Conservation (phyloP, 139 green algal species). For the Coccomyxa sp. region DNA sequence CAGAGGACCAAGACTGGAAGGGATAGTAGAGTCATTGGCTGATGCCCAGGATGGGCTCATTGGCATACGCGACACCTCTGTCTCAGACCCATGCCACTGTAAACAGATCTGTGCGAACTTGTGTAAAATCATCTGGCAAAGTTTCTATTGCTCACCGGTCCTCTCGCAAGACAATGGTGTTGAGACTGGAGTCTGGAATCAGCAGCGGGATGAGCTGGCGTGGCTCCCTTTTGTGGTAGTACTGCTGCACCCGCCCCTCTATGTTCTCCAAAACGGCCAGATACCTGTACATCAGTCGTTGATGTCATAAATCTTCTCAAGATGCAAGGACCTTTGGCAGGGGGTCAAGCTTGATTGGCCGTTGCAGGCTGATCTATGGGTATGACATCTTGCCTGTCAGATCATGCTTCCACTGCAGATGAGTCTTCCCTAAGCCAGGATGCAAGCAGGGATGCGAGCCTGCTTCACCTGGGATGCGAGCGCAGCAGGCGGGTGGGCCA, state of each 20-base stretch:
- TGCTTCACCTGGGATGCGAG: not conserved
- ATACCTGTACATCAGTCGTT: not conserved
- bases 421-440: not conserved
- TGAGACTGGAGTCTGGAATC: not conserved
- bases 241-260: conserved; percentile 1
- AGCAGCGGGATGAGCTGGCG: not conserved
- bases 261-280: conserved; percentile 1
- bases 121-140: not conserved
- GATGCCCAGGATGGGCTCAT: not conserved
- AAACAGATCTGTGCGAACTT: not conserved
- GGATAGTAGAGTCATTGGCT: not conserved
- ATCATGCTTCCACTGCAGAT: not conserved
- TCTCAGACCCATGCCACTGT: not conserved
- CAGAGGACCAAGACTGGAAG: not conserved
- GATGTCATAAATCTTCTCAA: not conserved
- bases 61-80: not conserved
- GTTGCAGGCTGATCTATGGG: not conserved
- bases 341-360: not conserved
- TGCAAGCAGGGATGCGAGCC: not conserved
- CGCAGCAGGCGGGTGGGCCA: not conserved
- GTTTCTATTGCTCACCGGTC: not conserved
- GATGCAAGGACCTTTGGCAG: not conserved
- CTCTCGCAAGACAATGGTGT: not conserved
- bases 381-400: not conserved
- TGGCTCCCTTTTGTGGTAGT: not conserved